These are phyloP conservation scores for Laguncularia racemosa DNA, from an alignment of 345 rosid species.

Conservation along the genomic window DNA sequence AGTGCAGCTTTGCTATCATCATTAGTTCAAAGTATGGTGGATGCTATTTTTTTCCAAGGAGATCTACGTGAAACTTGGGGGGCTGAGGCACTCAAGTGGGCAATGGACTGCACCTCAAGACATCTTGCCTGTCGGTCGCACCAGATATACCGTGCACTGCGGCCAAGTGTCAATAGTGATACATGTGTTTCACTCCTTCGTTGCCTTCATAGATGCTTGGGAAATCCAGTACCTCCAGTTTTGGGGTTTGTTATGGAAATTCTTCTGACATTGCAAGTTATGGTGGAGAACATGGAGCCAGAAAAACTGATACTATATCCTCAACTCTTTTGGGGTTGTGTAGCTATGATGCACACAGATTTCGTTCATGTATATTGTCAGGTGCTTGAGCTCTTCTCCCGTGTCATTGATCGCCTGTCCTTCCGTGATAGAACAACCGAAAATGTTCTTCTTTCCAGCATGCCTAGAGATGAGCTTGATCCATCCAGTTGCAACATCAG, in stretches of 20 bases:
- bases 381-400: conserved; percentile 93
- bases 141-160: conserved; percentile 94
- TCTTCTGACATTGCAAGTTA: conserved; percentile 85
- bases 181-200: conserved; percentile 91
- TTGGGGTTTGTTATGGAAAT: conserved; percentile 96
- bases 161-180: conserved; percentile 89
- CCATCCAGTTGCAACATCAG: conserved; percentile 29
- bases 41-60: conserved; percentile 99
- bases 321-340: conserved; percentile 98
- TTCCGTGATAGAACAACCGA: conserved; percentile 91
- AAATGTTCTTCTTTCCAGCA: conserved; percentile 93
- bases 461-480: conserved; percentile 88
- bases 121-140: conserved; percentile 99
- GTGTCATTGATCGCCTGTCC: conserved; percentile 79
- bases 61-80: conserved; percentile 99
- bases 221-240: conserved; percentile 92
- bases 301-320: conserved; percentile 97
- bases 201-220: conserved; percentile 93
- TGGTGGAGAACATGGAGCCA: conserved; percentile 99
- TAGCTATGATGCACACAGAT: conserved; percentile 99
- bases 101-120: conserved; percentile 99
- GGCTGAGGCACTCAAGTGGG: conserved; percentile 96
- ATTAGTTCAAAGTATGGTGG: conserved; percentile 98
- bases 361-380: conserved; percentile 96
- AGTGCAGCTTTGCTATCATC: conserved; percentile 95